phyloP scores from a whole-genome alignment of 768 basidiomycete genomes.

The Hysterangium stoloniferum region DNA sequence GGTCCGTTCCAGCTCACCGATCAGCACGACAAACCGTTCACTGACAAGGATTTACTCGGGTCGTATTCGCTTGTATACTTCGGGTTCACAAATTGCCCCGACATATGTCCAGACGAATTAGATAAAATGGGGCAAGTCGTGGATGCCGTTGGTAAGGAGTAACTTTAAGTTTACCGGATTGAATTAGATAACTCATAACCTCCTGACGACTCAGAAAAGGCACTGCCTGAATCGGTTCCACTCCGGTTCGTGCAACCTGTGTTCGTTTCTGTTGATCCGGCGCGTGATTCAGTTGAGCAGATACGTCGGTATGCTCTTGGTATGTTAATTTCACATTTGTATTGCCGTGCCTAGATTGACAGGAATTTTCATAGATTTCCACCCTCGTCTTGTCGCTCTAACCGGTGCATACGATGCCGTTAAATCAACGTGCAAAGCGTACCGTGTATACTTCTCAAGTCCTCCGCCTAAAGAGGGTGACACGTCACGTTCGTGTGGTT shows the following conservation, averaged over 20 bases:
- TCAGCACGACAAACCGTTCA: constrained; percentile 62
- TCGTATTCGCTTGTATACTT: constrained; percentile 72
- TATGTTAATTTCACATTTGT: constrained; percentile 17
- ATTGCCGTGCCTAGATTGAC: neutral
- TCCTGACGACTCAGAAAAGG: constrained; percentile 42
- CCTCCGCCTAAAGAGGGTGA: constrained; percentile 68
- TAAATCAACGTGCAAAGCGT: constrained; percentile 88
- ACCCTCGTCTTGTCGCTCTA: constrained; percentile 82
- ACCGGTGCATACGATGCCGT: constrained; percentile 79
- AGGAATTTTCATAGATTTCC: constrained; percentile 59
- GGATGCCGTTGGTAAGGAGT: constrained; percentile 54
- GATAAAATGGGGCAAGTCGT: constrained; percentile 88
- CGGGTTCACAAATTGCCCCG: constrained; percentile 99
- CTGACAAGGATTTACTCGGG: constrained; percentile 76
- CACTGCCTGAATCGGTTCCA: constrained; percentile 37
- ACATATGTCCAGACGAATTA: constrained; percentile 96
- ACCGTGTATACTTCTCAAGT: constrained; percentile 98
- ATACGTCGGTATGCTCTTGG: constrained; percentile 35
- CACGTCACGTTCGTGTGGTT: constrained; percentile 5
- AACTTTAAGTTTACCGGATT: too few relatives aligned
- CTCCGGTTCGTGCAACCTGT: constrained; percentile 63
- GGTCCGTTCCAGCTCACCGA: constrained; percentile 79
- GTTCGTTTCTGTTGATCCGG: constrained; percentile 96
- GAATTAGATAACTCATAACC: neutral
- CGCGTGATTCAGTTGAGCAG: constrained; percentile 60